Evolutionary conservation across 2,329 filamentous ascomycete genomes (phyloP), one percentile per base, ranked within the genome.

Genomic region (Paracoccidioides lutzii): DNA sequence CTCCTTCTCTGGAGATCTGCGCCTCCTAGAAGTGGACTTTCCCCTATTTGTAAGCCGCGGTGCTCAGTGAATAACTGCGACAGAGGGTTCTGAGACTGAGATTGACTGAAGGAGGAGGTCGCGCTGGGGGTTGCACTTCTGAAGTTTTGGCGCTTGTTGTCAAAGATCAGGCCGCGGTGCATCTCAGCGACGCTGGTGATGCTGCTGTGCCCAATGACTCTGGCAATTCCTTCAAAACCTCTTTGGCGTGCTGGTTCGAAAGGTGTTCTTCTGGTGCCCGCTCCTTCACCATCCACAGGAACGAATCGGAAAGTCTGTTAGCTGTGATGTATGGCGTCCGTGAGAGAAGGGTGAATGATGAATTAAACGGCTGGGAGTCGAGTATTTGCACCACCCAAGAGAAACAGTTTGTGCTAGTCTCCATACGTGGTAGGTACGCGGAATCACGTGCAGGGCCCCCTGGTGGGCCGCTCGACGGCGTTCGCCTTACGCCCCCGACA

Each of bases 161-260:
- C 53, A 59, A 67, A 68, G 40, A 59, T 60, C 57, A 68, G 59
- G 33, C 48, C 58, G 57, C 42, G 33, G 56, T 61, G 62, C 7
- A 67, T 57, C 54, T 64, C 48, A 46, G 56, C 54, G 58, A 67
- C 66, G 53, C 58, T 66, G 45, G 56, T 60, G 59, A 68, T 66
- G 44, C 58, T 50, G 51, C 62, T 52, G 58, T 65, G 51, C 60
- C 64, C 57, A 55, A 67, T 59, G 46, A 64, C 61, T 14, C 54
- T 57, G 52, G 65, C 59, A 60, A 69, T 58, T 35, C 65, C 61
- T 33, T 61, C 60, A 30, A 68, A 61, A 55, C 59, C 63, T 56
- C 53, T 65, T 52, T 65, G 54, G 33, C 53, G 14, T 40, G 56
- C 58, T 42, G 60, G 54, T 44, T 64, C 63, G 40, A 69, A 62